Evolutionary conservation across 2,329 filamentous ascomycete genomes (phyloP).

Genomic region (Didymella pomorum): DNA sequence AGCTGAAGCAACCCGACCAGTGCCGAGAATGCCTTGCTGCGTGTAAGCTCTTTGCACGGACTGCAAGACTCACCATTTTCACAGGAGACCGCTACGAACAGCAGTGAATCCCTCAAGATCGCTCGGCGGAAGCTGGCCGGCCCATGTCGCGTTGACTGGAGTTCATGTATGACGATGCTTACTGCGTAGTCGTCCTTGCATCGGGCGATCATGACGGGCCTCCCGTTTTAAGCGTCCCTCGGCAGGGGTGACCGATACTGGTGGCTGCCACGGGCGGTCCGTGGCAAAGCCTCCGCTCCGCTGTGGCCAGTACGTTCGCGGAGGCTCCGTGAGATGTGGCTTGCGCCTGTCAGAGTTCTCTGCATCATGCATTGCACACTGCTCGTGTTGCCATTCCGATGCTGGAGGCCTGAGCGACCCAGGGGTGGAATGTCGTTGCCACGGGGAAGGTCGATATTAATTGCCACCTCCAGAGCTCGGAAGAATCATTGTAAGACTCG

Average conservation of each 20-base stretch:
- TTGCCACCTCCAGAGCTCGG: too few relatives aligned
- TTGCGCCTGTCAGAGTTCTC: not conserved
- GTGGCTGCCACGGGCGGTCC: not conserved
- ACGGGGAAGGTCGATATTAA: not conserved
- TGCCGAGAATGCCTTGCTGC: not conserved
- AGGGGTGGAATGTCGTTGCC: not conserved
- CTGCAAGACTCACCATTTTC: not conserved
- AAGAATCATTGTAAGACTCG: not conserved
- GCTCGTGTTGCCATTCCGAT: not conserved
- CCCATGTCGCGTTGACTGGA: not conserved
- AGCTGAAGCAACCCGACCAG: not conserved
- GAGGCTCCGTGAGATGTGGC: slow-evolving; percentile 3
- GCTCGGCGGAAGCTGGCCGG: not conserved
- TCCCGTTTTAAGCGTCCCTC: slow-evolving; percentile 10
- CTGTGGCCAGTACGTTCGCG: not conserved
- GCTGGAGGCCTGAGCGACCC: not conserved
- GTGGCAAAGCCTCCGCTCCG: not conserved
- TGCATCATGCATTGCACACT: not conserved
- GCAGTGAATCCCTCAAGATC: not conserved
- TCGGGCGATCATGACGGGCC: slow-evolving; percentile 13
- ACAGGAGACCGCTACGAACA: not conserved
- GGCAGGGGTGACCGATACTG: slow-evolving; percentile 4
- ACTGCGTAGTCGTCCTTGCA: slow-evolving; percentile 19
- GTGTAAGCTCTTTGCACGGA: not conserved
- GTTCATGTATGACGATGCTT: slow-evolving; percentile 18